Percentiles rank a stretch among this genome's conserved stretches.
Conservation (phyloP, 805 yeast species). For the Groenewaldozyma tartarivorans region DNA sequence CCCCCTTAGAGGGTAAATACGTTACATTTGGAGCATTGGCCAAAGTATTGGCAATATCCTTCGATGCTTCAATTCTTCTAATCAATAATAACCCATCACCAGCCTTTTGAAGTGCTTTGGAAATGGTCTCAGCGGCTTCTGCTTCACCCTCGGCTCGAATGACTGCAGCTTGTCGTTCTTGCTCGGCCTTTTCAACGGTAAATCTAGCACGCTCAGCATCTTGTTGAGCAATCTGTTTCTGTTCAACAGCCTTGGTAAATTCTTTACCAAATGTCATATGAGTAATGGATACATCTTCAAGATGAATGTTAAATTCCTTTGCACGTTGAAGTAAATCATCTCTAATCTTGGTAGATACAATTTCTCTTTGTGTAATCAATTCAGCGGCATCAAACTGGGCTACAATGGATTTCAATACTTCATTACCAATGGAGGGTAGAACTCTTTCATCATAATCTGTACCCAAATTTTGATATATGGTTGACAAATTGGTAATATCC, state of each 20-base stretch:
- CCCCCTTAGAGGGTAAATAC: conserved; percentile 57
- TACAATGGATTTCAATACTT: conserved; percentile 78
- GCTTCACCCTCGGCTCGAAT: conserved; percentile 99
- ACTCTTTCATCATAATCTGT: conserved; percentile 92
- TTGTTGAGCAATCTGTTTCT: conserved; percentile 98
- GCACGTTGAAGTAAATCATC: conserved; percentile 80
- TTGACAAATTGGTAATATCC: conserved; percentile 71
- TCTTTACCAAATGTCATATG: conserved; percentile 96
- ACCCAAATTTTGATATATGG: conserved; percentile 84
- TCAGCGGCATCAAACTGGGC: conserved; percentile 96
- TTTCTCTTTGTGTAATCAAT: conserved; percentile 92
- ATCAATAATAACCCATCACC: conserved; percentile 94
- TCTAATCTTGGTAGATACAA: conserved; percentile 81
- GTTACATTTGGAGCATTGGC: conserved; percentile 79
- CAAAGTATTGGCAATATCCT: conserved; percentile 85
- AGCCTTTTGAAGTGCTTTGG: conserved; percentile 83
- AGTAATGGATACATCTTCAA: conserved; percentile 95
- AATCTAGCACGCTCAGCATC: conserved; percentile 96
- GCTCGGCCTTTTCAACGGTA: conserved; percentile 92
- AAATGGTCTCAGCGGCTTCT: conserved; percentile 91
- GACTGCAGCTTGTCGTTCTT: conserved; percentile 88
- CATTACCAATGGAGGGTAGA: conserved; percentile 86
- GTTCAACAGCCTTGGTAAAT: conserved; percentile 97
- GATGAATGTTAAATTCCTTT: conserved; percentile 74
- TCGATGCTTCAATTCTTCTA: conserved; percentile 92